Conservation (phyloP, 2,329 filamentous ascomycete species). For the Corinectria fuckeliana region DNA sequence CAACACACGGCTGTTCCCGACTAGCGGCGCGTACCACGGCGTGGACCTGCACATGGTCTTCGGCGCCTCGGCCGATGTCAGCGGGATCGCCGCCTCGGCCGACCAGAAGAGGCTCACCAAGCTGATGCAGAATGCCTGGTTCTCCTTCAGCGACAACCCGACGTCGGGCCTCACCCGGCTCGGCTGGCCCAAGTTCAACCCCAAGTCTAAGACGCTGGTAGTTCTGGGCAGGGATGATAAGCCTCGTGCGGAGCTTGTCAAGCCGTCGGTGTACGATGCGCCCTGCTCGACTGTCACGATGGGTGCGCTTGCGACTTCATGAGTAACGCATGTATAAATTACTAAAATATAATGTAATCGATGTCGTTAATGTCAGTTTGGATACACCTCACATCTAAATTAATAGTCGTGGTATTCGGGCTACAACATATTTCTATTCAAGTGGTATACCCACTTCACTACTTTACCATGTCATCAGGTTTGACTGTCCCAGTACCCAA, state of each 20-base stretch:
- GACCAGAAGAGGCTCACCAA: conserved; percentile 42
- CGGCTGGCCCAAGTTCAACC: conserved; percentile 36
- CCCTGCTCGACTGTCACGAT: conserved; percentile 28
- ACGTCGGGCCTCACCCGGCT: conserved; percentile 39
- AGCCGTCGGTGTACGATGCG: conserved; percentile 23
- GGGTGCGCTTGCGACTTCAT: conserved; percentile 24
- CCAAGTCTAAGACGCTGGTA: conserved; percentile 19
- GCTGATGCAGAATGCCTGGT: conserved; percentile 51
- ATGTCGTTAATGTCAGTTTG: not conserved
- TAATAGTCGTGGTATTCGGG: too few species aligned
- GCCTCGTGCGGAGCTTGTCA: conserved; percentile 13
- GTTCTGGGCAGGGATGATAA: conserved; percentile 18
- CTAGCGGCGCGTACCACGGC: conserved; percentile 57
- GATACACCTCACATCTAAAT: too few species aligned
- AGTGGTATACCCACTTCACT: too few species aligned
- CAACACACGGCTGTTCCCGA: conserved; percentile 53
- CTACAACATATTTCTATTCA: too few species aligned
- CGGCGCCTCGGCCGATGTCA: conserved; percentile 48
- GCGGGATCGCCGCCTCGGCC: conserved; percentile 42
- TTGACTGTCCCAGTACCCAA: too few species aligned
- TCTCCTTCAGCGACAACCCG: conserved; percentile 48
- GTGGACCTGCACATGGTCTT: conserved; percentile 56
- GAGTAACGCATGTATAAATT: not conserved
- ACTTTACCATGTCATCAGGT: too few species aligned
- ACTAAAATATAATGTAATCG: not conserved